Percentiles rank a stretch among this genome's conserved stretches.
Conservation (phyloP, 352 stramenopile species). For the Pythium dissotocum region DNA sequence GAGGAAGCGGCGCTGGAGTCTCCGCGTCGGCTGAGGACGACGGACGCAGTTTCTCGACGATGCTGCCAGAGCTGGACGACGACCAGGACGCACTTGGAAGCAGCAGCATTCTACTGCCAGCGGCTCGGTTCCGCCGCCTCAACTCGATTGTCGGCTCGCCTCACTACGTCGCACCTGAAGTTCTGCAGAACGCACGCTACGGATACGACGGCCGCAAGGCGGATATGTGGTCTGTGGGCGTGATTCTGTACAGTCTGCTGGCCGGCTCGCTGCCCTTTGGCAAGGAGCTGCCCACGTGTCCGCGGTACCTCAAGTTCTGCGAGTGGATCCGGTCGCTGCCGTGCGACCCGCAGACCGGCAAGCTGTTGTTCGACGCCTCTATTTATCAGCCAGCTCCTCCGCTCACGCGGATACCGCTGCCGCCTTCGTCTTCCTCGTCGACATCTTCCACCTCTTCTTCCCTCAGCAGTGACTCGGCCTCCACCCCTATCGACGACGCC, state of each 20-base stretch:
- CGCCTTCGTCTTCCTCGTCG: constrained; percentile 15
- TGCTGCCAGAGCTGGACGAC: constrained; percentile 27
- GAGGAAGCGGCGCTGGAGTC: constrained; percentile 29
- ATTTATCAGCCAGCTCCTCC: constrained; percentile 41
- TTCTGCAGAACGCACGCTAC: constrained; percentile 88
- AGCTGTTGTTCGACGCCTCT: constrained; percentile 56
- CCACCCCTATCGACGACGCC: constrained; percentile 16
- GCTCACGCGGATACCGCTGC: constrained; percentile 25
- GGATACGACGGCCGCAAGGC: constrained; percentile 92
- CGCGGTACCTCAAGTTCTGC: constrained; percentile 93
- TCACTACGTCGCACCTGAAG: constrained; percentile 96
- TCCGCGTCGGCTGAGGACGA: constrained; percentile 28
- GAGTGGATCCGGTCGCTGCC: constrained; percentile 88
- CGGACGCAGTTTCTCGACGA: constrained; percentile 1
- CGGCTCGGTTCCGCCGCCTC: constrained; percentile 80
- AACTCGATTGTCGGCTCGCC: constrained; percentile 96
- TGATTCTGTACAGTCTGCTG: constrained; percentile 93
- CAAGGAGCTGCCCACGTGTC: constrained; percentile 92
- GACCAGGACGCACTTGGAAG: constrained; percentile 11
- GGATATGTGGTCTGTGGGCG: constrained; percentile 93
- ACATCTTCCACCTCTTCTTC: background rate
- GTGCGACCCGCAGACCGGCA: constrained; percentile 61
- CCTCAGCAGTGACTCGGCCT: background rate
- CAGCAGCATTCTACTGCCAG: constrained; percentile 27
- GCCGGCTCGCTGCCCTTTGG: constrained; percentile 95